Conservation (phyloP, 768 basidiomycete species). For the Mycena crocata region DNA sequence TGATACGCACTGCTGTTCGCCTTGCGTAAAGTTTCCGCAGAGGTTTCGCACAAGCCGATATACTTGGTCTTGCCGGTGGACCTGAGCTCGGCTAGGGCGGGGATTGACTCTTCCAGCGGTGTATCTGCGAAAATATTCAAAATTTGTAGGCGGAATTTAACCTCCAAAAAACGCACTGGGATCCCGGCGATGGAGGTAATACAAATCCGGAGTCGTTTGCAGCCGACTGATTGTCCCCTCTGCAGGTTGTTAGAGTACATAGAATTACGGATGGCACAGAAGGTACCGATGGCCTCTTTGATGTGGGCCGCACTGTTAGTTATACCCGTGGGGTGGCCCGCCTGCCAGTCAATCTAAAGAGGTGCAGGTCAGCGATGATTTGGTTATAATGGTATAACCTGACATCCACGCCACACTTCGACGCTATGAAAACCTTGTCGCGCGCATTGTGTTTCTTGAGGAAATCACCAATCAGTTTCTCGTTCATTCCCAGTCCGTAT, state of each 20-base stretch:
- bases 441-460: not conserved
- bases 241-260: not conserved
- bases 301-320: not conserved
- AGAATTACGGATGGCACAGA: not conserved
- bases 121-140: not conserved
- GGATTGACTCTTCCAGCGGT: not conserved
- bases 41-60: not conserved
- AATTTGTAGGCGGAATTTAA: not conserved
- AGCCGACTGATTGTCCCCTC: not conserved
- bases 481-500: not conserved
- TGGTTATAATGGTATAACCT: not conserved
- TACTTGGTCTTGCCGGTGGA: not conserved
- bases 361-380: not conserved
- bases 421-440: not conserved
- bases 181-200: not conserved
- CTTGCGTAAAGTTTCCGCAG: not conserved
- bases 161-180: not conserved
- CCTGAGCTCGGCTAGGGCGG: not conserved
- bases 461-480: not conserved
- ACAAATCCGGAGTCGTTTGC: not conserved
- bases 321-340: not conserved
- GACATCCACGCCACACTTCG: not conserved
- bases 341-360: not conserved
- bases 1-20: not conserved
- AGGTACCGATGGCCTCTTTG: not conserved